Base-by-base conservation (phyloP, 257 asterid genomes). In the Petunia axillaris region DNA sequence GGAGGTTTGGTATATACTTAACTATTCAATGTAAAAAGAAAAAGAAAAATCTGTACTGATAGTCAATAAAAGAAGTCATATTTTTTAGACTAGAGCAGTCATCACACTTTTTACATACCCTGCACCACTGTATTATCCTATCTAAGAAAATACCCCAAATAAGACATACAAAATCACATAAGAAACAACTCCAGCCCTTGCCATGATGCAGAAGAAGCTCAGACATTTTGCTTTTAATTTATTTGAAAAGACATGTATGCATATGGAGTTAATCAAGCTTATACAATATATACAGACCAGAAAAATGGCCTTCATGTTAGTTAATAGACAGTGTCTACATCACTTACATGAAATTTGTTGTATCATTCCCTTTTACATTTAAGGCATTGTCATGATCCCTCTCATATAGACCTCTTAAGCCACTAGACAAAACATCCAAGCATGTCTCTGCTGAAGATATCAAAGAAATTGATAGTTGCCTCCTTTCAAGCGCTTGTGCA, bases 361-460 rank as follows among this genome's bases (percentile, higher is more conserved):
- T 78, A 48, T 83, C 81, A 14, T 14, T 53, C 44, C 48, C 79
- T 66, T 82, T 87, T 62, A 85, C 80, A 62, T 11, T 43, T 75
- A 84, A 68, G 67, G 83, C 59, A 53, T 76, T 57, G 54, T 78
- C 82, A 64, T 75, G 76, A 76, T 87, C 96, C 79, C 62, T 80
- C 38, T 70, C 54, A 81, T 77, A 74, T 77, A 81, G 75, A 64
- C 81, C 70, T 81, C 78, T 83, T 48, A 87, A 43, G 75, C 88
- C 80, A 77, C 81, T 85, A 77, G 86, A 84, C 58, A 91, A 85
- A 83, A 70, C 83, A 76, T 82, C 88, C 85, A 91, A 46, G 77
- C 90, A 90, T 79, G 67, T 76, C 85, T 90, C 94, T 71, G 82
- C 84, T 9, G 85, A 79, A 59, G 95, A 82, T 71, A 85, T 74